Evolutionary conservation across 495 filamentous ascomycete genomes (phyloP).

Genomic region (Aspergillus hancockii): DNA sequence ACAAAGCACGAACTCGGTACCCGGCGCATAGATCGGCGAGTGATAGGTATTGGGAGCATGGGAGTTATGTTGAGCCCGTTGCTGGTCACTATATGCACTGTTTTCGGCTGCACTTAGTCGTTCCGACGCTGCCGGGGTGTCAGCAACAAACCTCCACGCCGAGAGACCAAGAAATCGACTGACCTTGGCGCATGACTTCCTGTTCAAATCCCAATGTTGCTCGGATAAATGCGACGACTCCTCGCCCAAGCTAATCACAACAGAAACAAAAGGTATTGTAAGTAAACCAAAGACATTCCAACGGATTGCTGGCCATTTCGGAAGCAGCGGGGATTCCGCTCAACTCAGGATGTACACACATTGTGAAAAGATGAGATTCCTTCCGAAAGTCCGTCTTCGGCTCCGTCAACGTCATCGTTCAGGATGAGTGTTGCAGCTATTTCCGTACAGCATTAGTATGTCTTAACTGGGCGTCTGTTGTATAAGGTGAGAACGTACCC

Average conservation of each 20-base stretch:
- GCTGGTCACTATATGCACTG: constrained; percentile 74
- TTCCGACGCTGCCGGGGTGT: constrained; percentile 57
- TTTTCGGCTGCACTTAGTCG: constrained; percentile 77
- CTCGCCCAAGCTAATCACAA: constrained; percentile 66
- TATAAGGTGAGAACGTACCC: constrained; percentile 42
- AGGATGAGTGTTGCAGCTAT: constrained; percentile 69
- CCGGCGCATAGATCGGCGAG: constrained; percentile 73
- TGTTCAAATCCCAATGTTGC: constrained; percentile 92
- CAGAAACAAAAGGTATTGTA: constrained; percentile 9
- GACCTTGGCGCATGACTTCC: constrained; percentile 85
- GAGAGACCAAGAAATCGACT: constrained; percentile 17
- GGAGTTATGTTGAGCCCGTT: constrained; percentile 60
- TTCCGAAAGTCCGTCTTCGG: constrained; percentile 70
- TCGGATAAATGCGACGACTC: constrained; percentile 79
- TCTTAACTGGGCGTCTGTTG: constrained; percentile 2
- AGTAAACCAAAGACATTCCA: constrained; percentile 13
- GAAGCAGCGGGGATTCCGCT: not conserved
- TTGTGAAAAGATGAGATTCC: constrained; percentile 88
- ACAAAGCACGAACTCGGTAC: constrained; percentile 80
- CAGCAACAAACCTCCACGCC: constrained; percentile 7
- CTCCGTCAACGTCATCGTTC: constrained; percentile 89
- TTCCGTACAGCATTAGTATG: constrained; percentile 7
- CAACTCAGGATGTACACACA: constrained; percentile 40
- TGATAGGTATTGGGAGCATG: constrained; percentile 50
- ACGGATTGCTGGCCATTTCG: constrained; percentile 1